Base-by-base conservation (phyloP, 2,329 filamentous ascomycete genomes). In the Arthrobotrys iridis region DNA sequence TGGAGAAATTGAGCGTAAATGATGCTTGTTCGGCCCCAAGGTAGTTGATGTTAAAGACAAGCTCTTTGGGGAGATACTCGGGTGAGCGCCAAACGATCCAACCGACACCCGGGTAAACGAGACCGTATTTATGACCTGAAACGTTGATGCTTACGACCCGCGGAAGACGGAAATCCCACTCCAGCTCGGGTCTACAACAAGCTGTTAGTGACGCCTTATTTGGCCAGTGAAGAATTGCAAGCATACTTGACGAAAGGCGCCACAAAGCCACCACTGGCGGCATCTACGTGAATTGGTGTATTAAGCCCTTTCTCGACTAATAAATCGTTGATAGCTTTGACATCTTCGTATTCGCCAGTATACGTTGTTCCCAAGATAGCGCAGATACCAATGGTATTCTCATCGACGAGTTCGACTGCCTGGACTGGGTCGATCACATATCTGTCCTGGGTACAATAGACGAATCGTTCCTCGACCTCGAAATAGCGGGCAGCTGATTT, bases 41-140 rank as follows among this genome's bases (percentile, higher is more conserved):
- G 84, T 98, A 98, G 87, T 97, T 97, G 87, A 98, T 97, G 86
- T 97, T 97, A 88, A 98, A 98, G 80, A 98, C 93, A 20, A 97
- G 89, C 80, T 97, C 93, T 81, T 94, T 87, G 5, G 94, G 94
- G 1, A 97, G 87, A 83, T 86, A 95, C 82, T 95, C 90, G 58
- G 92, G 88, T 40, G 89, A 88, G 52, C 93, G 89, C 93, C 93
- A 97, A 78, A 97, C 86, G 8, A 94, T 89, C 94, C 94, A 98
- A 71, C 94, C 94, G 11, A 98, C 92, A 82, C 94, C 93, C 0
- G 93, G 93, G 81, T 97, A 97, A 57, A 96, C 86, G 58, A 88
- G 83, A 13, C 89, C 89, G 78, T 91, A 90, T 85, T 97, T 97
- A 86, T 97, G 94, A 15, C 94, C 94, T 0, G 93, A 96, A 13